Conservation (phyloP, 2,329 filamentous ascomycete genomes). For the Stemphylium vesicarium region DNA sequence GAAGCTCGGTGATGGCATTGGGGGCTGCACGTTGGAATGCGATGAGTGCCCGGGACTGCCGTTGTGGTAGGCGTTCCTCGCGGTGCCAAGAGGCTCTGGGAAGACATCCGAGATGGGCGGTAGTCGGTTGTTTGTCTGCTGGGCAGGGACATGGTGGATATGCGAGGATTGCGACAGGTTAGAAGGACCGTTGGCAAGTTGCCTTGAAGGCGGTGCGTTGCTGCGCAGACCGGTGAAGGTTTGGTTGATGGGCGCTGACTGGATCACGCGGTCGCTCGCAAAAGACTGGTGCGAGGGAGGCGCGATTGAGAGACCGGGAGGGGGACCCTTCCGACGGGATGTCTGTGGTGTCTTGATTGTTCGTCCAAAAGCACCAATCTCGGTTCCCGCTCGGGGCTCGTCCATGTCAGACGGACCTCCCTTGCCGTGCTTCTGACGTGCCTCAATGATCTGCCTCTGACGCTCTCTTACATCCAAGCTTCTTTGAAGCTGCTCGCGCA, state of each 20-base stretch:
- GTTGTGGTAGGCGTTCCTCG: conserved; percentile 60
- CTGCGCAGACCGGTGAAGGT: conserved; percentile 88
- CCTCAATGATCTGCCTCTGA: conserved; percentile 93
- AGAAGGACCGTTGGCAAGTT: conserved; percentile 80
- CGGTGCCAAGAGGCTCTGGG: conserved; percentile 71
- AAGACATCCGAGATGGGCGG: conserved; percentile 96
- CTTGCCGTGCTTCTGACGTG: conserved; percentile 82
- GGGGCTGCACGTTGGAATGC: conserved; percentile 69
- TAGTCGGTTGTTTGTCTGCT: conserved; percentile 87
- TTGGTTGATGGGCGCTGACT: conserved; percentile 92
- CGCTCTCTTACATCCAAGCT: conserved; percentile 93
- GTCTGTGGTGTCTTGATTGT: conserved; percentile 73
- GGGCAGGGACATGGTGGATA: conserved; percentile 87
- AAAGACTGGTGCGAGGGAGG: conserved; percentile 91
- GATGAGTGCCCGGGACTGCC: conserved; percentile 70
- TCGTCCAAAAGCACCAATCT: conserved; percentile 52
- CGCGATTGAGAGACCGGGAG: conserved; percentile 91
- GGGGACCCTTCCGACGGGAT: conserved; percentile 75
- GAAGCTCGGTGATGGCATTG: conserved; percentile 79
- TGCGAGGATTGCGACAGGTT: conserved; percentile 84
- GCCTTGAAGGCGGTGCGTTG: conserved; percentile 69
- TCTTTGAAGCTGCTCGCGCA: conserved; percentile 93
- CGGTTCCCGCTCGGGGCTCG: conserved; percentile 32
- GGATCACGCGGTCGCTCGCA: conserved; percentile 91
- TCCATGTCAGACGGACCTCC: conserved; percentile 38